Base-by-base conservation (phyloP, 73 alveolate species). In the Paramecium primaurelia region DNA sequence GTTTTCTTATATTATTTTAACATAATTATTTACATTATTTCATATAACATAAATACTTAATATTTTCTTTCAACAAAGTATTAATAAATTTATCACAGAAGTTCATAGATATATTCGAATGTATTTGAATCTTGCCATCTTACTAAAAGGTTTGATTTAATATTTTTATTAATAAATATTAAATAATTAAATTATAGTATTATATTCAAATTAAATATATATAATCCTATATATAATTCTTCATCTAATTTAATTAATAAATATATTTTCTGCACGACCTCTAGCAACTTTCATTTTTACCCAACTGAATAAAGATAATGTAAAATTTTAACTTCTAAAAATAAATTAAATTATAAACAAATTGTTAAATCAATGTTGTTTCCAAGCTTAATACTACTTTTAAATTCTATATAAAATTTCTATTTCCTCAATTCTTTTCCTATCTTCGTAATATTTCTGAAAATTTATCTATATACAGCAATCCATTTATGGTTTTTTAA, bases 321-420 rank as follows among this genome's bases (percentile, higher is more conserved):
- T 14, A 14, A 10, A 47, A 7, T 38, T 38, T 34, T 34, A 34
- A 3, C 2, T 34, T 34, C 2, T 34, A 34, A 34, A 34, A 3
- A 34, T 34, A 3, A 47, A 47, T 1, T 47, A 11, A 47, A 47
- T 47, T 11, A 47, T 14, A 47, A 47, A 47, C 18, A 47, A 47
- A 34, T 47, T 0, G 14, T 11, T 9, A 10, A 47, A 9, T 47
- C 59, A 47, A 47, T 11, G 3, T 14, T 47, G 22, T 38, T 77
- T 77, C 89, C 89, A 77, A 77, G 71, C 89, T 38, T 20, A 10
- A 77, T 77, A 77, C 25, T 77, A 12, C 25, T 44, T 77, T 8
- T 77, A 44, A 34, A 77, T 77, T 42, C 89, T 77, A 77, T 77
- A 73, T 77, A 77, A 40, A 4, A 77, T 37, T 44, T 77, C 89